Evolutionary conservation across 768 basidiomycete species (phyloP), one percentile per base, ranked within the genome.

Genomic region (Lanmaoa pseudosensibilis): DNA sequence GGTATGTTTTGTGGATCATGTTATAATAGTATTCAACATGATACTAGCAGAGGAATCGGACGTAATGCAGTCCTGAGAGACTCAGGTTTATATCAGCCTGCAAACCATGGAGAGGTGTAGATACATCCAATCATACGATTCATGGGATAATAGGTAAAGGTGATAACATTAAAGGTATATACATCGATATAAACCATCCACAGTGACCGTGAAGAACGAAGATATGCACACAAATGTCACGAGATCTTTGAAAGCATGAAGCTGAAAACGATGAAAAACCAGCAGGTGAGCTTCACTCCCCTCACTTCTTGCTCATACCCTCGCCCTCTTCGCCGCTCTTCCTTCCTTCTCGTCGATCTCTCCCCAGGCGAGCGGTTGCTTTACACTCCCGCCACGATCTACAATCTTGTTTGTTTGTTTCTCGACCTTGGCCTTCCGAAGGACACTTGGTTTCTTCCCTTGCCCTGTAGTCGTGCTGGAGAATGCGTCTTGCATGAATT

Each of bases 271-370:
- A 40, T 32, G n/a, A 41, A 55, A 48, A 43, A 34, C 21, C 30
- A 36, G 5, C 10, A 45, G 11, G 10, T 25, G 19, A 41, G 49
- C n/a, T 27, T 27, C 6, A 27, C 27, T 27, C 5, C 27, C 37
- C 48, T 19, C 36, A 23, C 37, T 18, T 2, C 19, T 23, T 23
- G 49, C 23, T 61, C 38, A 68, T 23, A 57, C 18, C 30, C 43
- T 58, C 34, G 34, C 51, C 52, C 54, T 64, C 62, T 66, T 70
- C n/a, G 38, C 11, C 30, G 36, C 44, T 10, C 62, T 61, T 27
- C 46, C 39, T 27, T 47, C 76, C 93, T 94, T 50, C 78, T 78
- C n/a, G 84, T 78, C n/a, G 84, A 85, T 86, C 94, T 88, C 49
- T 85, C 88, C 74, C 90, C 86, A 62, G 85, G 88, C 43, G 81